Evolutionary conservation across 2,329 filamentous ascomycete genomes (phyloP), one percentile per base, ranked within the genome.

Genomic region (Cladosporium sp.): DNA sequence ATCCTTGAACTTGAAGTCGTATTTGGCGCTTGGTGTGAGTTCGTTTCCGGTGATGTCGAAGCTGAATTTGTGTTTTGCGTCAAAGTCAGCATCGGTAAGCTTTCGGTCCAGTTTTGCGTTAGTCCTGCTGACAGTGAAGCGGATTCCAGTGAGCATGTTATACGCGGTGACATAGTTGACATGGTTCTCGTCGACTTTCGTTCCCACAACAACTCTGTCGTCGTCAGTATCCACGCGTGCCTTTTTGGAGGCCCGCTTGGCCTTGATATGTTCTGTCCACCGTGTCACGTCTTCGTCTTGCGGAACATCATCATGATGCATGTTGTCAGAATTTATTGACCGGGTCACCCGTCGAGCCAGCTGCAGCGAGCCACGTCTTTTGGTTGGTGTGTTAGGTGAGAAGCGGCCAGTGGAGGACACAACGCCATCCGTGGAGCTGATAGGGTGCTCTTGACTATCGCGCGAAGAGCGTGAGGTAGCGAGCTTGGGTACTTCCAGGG

Each of bases 1-100:
- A 81, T 99, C 95, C 82, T 99, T 99, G 85, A 99, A 99, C 80
- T 99, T 99, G 88, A 99, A 99, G 81, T 99, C 95, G 82, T 99
- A 99, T 80, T 99, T 98, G 72, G 95, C 93, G 68, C 94, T 97
- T 26, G 95, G 95, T 5, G 96, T 96, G 77, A 99, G 84, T 82
- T 99, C 95, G 78, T 97, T 97, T 70, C 95, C 95, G 70, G 93
- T 96, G 76, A 98, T 96, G 80, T 98, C 95, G 84, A 99, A 99
- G 56, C 93, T 97, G 76, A 96, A 97, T 82, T 99, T 99, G 80
- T 98, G 92, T 81, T 92, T 93, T 69, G 91, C 90, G 67, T 92
- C 87, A 80, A 99, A 99, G 81, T 99, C 95, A 69, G 89, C 91
- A 78, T 95, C 90, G 14, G 91, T 96, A 71, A 99, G 80, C 66